Conservation (phyloP, 129 eudicot genomes). For the Escallonia rubra region DNA sequence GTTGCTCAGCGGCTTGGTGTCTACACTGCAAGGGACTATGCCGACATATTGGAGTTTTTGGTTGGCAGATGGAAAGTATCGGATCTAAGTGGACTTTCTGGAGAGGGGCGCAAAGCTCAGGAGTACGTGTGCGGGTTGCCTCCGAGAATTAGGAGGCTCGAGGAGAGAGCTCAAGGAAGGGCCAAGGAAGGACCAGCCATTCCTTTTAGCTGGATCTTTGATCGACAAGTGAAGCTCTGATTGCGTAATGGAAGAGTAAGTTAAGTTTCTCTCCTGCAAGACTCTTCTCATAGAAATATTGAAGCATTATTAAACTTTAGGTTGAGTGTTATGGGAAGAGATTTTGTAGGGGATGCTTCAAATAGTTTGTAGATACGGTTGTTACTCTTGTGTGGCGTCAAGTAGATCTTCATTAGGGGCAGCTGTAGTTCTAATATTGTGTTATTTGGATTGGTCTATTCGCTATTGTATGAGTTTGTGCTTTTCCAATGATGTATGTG, state of each 20-base stretch:
- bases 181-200: conserved; percentile 43
- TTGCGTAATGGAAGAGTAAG: neutral
- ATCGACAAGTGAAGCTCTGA: neutral
- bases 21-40: conserved; percentile 84
- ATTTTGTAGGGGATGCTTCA: too few relatives aligned
- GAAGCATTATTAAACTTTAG: too few relatives aligned
- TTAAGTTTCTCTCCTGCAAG: neutral
- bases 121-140: conserved; percentile 84
- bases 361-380: neutral
- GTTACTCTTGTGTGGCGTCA: neutral
- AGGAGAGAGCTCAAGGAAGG: conserved; percentile 75
- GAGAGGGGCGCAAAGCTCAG: conserved; percentile 76
- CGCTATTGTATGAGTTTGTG: neutral
- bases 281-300: too few relatives aligned
- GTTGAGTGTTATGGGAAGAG: too few relatives aligned
- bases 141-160: conserved; percentile 66
- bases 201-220: neutral
- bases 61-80: conserved; percentile 84
- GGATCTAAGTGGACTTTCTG: conserved; percentile 58
- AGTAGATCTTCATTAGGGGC: neutral
- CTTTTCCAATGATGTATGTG: neutral
- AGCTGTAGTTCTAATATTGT: neutral
- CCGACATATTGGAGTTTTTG: conserved; percentile 79
- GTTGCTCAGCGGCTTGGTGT: conserved; percentile 91
- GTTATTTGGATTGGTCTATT: neutral